phyloP scores from a whole-genome alignment of 441 rosid species.

The Populus trichocarpa region DNA sequence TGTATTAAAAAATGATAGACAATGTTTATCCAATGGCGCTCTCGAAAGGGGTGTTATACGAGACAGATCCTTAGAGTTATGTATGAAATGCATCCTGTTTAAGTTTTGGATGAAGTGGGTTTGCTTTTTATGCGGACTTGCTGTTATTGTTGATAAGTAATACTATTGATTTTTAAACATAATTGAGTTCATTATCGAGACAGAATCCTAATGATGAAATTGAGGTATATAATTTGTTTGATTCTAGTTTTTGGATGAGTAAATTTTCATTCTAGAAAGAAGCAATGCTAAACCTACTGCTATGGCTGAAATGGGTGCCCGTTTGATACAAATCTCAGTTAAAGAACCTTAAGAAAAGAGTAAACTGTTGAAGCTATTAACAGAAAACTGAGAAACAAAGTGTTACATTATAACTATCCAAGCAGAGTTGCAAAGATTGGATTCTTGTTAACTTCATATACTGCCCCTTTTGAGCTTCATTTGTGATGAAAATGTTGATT shows the following conservation, averaged over 20 bases:
- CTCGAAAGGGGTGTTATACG: not conserved
- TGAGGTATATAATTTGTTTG: too few relatives aligned
- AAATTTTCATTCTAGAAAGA: too few relatives aligned
- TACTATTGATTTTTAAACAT: too few relatives aligned
- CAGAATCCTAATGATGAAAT: too few relatives aligned
- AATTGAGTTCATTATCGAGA: too few relatives aligned
- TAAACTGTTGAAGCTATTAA: not conserved
- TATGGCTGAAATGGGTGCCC: too few relatives aligned
- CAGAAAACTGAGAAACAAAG: not conserved
- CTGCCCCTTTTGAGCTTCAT: not conserved
- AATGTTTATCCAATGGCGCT: not conserved
- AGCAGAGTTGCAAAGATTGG: not conserved
- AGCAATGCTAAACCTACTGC: too few relatives aligned
- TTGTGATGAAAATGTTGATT: not conserved
- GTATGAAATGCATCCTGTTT: not conserved
- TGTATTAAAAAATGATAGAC: too few relatives aligned
- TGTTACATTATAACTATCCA: not conserved
- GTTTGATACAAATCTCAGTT: too few relatives aligned
- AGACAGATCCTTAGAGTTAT: not conserved
- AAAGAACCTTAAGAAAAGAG: too few relatives aligned
- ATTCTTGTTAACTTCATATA: not conserved
- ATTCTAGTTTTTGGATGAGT: too few relatives aligned
- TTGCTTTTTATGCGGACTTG: not conserved
- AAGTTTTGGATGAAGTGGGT: not conserved
- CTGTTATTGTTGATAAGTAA: too few relatives aligned